Evolutionary conservation across 441 rosid genomes (phyloP).

Genomic region (Pelargonium citronellum): DNA sequence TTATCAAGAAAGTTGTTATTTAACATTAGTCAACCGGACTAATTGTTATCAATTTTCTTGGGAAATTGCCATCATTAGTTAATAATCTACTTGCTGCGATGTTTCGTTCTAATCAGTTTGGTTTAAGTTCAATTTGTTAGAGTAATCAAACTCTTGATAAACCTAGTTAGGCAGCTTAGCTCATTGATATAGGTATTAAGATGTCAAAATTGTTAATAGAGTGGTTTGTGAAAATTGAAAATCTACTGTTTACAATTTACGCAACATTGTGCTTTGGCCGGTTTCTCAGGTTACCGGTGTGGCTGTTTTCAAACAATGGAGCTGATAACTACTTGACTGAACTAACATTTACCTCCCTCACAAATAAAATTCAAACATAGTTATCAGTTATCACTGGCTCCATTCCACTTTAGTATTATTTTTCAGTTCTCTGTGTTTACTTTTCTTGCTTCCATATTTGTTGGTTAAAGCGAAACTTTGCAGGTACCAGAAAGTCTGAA

Average conservation of each 20-base stretch:
- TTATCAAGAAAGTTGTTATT: no score
- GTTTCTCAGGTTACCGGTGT: no score
- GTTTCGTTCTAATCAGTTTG: no score
- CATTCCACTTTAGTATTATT: background rate
- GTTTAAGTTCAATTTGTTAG: background rate
- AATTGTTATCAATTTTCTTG: no score
- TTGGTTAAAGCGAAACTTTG: background rate
- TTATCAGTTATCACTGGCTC: background rate
- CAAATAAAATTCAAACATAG: background rate
- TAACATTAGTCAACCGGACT: no score
- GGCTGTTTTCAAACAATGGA: no score
- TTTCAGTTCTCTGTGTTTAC: background rate
- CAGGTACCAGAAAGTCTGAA: background rate
- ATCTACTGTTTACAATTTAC: background rate
- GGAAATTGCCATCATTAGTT: no score
- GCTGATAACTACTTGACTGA: background rate
- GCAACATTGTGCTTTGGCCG: background rate
- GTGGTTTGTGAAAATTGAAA: background rate
- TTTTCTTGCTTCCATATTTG: background rate
- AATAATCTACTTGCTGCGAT: no score
- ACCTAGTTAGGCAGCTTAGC: background rate
- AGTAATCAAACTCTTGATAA: background rate
- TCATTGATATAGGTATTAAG: background rate
- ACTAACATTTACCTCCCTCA: background rate
- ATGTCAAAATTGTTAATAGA: background rate